Evolutionary conservation across 164 flowering plant species (phyloP), one percentile per base, ranked within the genome.

Genomic region (Vitis rotundifolia): DNA sequence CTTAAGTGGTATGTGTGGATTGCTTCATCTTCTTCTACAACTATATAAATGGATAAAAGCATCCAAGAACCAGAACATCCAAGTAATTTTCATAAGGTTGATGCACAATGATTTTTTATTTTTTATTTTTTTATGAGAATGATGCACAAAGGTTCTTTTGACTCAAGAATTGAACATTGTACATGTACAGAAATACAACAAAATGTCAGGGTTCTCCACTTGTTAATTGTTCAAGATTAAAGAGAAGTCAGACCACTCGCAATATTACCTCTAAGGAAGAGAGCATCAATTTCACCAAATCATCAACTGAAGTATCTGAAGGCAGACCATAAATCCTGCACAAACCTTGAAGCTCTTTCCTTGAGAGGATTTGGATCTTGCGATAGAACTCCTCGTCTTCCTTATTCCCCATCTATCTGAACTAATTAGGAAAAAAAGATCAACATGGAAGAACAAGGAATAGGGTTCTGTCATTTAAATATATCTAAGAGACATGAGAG

Each of bases 251-350:
- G 44, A 37, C 5, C 22, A n/a, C 59, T 56, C 16, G 52, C 15
- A 22, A 68, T 51, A 61, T 58, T 76, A 81, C 86, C 84, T 76
- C 68, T 48, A 60, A 72, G 65, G 26, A 76, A 49, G 81, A 72
- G 31, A 66, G 50, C 57, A 86, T 37, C 51, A 64, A 76, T 31
- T 70, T 61, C 50, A 76, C 80, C 82, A 86, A 71, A 11, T 73
- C 73, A 0, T 72, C 63, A 14, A 74, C 71, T n/a, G 83, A 68
- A 59, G 63, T 81, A 37, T 73, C 80, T 9, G 84, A 78, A 60
- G 87, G 76, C 64, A 82, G 77, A 68, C 86, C 82, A 77, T 74
- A 75, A 56, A 78, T 75, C 81, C 81, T 84, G 77, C 89, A 86
- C 73, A 79, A 68, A 28, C 55, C 53, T 70, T 86, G 87, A 65